Evolutionary conservation across 192 early-diverging fungal species (phyloP).

Genomic region (Backusella westeae): DNA sequence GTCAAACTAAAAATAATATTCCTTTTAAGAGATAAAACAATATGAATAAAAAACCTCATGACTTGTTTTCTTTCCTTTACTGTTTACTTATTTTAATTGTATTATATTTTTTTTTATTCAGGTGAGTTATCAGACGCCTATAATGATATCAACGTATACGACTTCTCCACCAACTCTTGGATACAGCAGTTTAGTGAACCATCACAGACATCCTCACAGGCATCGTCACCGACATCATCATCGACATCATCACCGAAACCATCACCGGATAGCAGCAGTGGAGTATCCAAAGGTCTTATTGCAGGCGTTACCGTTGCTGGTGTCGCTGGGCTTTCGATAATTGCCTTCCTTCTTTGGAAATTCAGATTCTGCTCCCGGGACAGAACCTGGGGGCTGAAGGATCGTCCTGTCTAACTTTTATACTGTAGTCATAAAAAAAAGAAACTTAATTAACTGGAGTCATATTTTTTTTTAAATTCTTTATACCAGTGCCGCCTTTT

Average conservation of each 20-base stretch:
- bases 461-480: too few species aligned
- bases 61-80: background rate
- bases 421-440: too few species aligned
- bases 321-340: conserved; percentile 18
- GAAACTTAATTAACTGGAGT: too few species aligned
- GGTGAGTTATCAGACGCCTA: conserved; percentile 21
- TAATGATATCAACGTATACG: conserved; percentile 32
- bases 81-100: background rate
- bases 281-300: conserved; percentile 15
- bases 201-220: too few species aligned
- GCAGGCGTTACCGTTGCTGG: conserved; percentile 32
- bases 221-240: too few species aligned
- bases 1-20: background rate
- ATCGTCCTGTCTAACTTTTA: too few species aligned
- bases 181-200: conserved; percentile 7
- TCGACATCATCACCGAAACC: too few species aligned
- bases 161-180: conserved; percentile 15
- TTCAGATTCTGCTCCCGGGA: background rate
- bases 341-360: conserved; percentile 27
- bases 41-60: background rate
- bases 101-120: background rate
- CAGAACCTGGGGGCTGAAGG: too few species aligned
- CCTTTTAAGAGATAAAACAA: background rate
- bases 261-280: too few species aligned
- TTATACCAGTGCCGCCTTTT: too few species aligned